phyloP scores from a whole-genome alignment of 345 rosid species.

The Aquilaria yunnanensis region DNA sequence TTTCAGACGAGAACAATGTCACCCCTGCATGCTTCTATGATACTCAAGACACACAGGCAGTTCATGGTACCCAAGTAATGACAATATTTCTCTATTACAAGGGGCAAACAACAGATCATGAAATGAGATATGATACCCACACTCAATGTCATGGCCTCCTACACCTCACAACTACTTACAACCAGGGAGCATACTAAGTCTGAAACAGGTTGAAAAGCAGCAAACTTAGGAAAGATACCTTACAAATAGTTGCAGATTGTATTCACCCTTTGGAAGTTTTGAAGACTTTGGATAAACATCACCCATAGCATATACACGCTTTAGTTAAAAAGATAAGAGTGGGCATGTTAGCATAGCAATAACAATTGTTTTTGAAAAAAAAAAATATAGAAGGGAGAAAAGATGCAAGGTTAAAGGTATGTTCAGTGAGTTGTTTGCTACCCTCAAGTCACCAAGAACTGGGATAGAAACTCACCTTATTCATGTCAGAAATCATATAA shows the following conservation, averaged over 20 bases:
- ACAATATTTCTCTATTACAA: no score
- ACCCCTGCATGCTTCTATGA: no score
- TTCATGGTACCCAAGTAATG: no score
- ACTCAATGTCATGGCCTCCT: no score
- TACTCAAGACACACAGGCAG: no score
- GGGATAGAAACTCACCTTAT: conserved; percentile 56
- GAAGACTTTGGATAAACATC: conserved; percentile 77
- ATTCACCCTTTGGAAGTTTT: conserved; percentile 95
- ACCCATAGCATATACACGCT: conserved; percentile 88
- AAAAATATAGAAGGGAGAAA: background rate
- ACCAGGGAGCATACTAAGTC: no score
- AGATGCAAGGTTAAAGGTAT: conserved; percentile 5
- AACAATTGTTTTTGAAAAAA: background rate
- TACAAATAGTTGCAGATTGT: conserved; percentile 63
- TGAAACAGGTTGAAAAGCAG: no score
- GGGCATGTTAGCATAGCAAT: conserved; percentile 4
- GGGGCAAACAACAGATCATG: no score
- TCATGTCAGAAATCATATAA: conserved; percentile 85
- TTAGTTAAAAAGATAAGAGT: conserved; percentile 7
- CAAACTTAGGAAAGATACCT: conserved; percentile 37
- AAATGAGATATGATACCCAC: no score
- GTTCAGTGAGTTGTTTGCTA: background rate
- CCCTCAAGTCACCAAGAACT: conserved; percentile 1
- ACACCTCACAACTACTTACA: no score
- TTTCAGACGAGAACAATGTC: no score